phyloP scores from a whole-genome alignment of 768 basidiomycete genomes.

The Termitomyces sp. region DNA sequence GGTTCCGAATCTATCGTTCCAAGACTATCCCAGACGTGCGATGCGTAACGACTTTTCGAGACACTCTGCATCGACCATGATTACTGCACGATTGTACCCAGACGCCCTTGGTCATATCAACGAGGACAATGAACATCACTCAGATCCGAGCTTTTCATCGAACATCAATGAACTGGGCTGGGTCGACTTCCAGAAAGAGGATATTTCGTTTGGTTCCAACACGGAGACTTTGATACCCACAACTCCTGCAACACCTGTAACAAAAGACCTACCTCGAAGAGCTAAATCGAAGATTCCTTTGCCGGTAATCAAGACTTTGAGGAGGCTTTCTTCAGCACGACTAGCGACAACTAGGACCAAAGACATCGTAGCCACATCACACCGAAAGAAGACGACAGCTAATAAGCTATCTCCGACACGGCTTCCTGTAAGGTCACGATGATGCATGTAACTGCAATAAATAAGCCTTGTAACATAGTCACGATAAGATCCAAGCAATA shows the following conservation, averaged over 20 bases:
- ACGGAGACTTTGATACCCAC: constrained; percentile 1
- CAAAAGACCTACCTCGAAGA: background rate
- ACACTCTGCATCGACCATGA: background rate
- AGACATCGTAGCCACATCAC: background rate
- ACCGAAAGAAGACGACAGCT: background rate
- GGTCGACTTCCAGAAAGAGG: constrained; percentile 6
- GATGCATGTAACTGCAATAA: background rate
- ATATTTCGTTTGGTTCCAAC: constrained; percentile 3
- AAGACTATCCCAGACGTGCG: background rate
- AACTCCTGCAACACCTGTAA: background rate
- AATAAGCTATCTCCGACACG: constrained; percentile 3
- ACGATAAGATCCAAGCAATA: constrained; percentile 7
- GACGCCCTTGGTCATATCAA: constrained; percentile 4
- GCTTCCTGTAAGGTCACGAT: constrained; percentile 6
- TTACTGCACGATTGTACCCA: background rate
- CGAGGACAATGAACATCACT: constrained; percentile 5
- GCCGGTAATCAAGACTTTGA: constrained; percentile 18
- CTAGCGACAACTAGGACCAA: background rate
- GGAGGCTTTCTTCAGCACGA: constrained; percentile 14
- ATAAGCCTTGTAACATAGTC: background rate
- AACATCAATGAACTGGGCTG: constrained; percentile 4
- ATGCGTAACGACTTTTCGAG: background rate
- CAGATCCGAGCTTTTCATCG: constrained; percentile 3
- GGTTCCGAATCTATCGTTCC: background rate
- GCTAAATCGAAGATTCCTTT: constrained; percentile 18